phyloP scores from a whole-genome alignment of 2,329 filamentous ascomycete genomes.

The Phialemoniopsis sp. region DNA sequence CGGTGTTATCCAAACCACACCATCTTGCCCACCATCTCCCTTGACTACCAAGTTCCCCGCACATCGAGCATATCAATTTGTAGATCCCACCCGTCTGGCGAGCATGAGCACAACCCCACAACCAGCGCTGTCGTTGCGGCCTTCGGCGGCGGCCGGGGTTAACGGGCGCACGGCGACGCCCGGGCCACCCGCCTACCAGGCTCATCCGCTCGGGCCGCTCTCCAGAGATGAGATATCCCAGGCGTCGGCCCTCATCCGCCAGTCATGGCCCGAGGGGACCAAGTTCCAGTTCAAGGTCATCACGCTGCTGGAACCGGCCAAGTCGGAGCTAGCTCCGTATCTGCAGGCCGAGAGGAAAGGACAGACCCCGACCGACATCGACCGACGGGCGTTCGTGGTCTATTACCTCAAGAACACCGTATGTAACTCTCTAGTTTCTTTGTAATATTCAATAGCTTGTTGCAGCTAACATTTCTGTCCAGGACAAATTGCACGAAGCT shows the following conservation, averaged over 20 bases:
- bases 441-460: no score
- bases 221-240: slow-evolving; percentile 51
- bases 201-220: slow-evolving; percentile 57
- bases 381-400: slow-evolving; percentile 48
- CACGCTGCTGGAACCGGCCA: slow-evolving; percentile 54
- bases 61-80: neutral
- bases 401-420: slow-evolving; percentile 49
- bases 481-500: slow-evolving; percentile 62
- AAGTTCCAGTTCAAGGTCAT: slow-evolving; percentile 59
- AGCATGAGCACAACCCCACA: neutral
- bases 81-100: no score
- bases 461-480: neutral
- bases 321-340: slow-evolving; percentile 45
- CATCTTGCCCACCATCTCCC: no score
- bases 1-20: no score
- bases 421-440: no score
- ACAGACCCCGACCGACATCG: slow-evolving; percentile 28
- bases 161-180: neutral
- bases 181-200: slow-evolving; percentile 4
- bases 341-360: slow-evolving; percentile 42
- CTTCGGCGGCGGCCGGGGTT: neutral
- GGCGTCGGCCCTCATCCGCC: slow-evolving; percentile 42
- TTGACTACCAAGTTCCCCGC: no score
- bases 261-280: slow-evolving; percentile 49
- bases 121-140: neutral